These are phyloP conservation scores for Arthroderma sp. DNA, from an alignment of 2,329 filamentous ascomycete genomes.

Conservation along the genomic window DNA sequence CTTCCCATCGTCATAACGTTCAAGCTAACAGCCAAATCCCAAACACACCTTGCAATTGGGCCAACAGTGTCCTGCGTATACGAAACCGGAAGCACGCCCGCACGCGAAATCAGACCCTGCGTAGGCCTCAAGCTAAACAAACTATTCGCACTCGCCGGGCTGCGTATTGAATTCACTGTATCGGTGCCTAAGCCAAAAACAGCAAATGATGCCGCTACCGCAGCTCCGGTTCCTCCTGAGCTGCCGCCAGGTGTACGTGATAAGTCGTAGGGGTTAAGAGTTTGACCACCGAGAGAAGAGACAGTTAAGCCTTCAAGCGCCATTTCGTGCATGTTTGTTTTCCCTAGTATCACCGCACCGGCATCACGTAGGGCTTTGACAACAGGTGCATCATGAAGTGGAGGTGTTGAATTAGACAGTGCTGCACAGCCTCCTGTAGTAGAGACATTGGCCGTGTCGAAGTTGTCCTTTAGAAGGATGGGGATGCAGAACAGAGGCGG, in stretches of 20 bases:
- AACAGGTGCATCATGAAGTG: conserved; percentile 37
- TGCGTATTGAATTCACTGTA: conserved; percentile 51
- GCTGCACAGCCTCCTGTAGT: conserved; percentile 47
- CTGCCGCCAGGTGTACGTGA: conserved; percentile 54
- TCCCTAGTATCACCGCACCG: conserved; percentile 48
- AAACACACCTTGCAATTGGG: conserved; percentile 41
- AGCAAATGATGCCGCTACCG: conserved; percentile 46
- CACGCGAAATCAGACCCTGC: conserved; percentile 39
- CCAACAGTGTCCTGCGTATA: conserved; percentile 46
- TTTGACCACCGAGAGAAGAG: conserved; percentile 53
- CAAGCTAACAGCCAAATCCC: conserved; percentile 41
- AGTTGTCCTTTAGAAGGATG: conserved; percentile 54
- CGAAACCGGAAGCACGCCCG: conserved; percentile 45
- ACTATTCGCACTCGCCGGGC: conserved; percentile 49
- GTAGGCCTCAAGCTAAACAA: conserved; percentile 50
- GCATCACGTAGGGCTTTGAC: conserved; percentile 40
- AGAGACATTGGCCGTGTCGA: conserved; percentile 42
- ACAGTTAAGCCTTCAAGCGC: conserved; percentile 52
- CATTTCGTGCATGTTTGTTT: conserved; percentile 51
- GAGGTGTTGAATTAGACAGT: conserved; percentile 34
- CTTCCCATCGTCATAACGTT: conserved; percentile 46
- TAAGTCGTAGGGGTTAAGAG: conserved; percentile 53
- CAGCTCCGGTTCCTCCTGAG: conserved; percentile 51
- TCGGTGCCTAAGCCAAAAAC: conserved; percentile 49
- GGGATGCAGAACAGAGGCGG: conserved; percentile 50